A percentile compares a stretch with the other conserved stretches of the same genome.
These are phyloP conservation scores for Raffaelea arxii DNA, from an alignment of 2,329 filamentous ascomycete species.

Conservation along the genomic window DNA sequence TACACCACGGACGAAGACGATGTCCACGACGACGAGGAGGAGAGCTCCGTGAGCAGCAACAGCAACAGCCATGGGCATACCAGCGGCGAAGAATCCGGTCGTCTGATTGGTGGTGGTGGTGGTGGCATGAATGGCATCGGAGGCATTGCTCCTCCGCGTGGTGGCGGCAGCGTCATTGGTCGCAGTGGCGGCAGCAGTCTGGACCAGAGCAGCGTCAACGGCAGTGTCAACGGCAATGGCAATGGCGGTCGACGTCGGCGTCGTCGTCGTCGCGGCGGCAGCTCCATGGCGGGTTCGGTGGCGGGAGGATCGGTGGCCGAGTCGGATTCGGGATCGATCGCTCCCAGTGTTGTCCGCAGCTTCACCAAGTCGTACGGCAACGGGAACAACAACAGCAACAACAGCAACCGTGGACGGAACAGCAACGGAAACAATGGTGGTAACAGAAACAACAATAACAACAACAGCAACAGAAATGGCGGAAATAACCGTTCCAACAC, in stretches of 20 bases:
- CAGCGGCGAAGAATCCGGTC: no score
- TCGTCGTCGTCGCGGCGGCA: background rate
- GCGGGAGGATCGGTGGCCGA: background rate
- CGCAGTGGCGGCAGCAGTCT: background rate
- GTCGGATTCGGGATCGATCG: background rate
- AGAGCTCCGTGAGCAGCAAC: conserved; percentile 1
- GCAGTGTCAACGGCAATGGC: background rate
- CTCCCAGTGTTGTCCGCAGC: background rate
- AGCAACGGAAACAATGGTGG: background rate
- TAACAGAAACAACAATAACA: background rate
- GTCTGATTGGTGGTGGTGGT: no score
- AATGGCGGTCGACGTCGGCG: background rate
- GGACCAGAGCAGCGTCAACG: background rate
- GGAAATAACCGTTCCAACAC: background rate
- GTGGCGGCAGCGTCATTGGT: background rate
- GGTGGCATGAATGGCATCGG: background rate
- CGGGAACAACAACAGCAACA: background rate
- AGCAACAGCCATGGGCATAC: background rate
- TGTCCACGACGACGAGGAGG: background rate
- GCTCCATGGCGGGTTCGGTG: background rate
- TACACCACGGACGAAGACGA: background rate
- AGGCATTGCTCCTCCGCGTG: background rate
- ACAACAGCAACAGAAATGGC: background rate
- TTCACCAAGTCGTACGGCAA: background rate
- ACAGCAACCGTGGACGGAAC: background rate